Evolutionary conservation across 2,329 filamentous ascomycete species (phyloP).

Genomic region (Phoma sp.): DNA sequence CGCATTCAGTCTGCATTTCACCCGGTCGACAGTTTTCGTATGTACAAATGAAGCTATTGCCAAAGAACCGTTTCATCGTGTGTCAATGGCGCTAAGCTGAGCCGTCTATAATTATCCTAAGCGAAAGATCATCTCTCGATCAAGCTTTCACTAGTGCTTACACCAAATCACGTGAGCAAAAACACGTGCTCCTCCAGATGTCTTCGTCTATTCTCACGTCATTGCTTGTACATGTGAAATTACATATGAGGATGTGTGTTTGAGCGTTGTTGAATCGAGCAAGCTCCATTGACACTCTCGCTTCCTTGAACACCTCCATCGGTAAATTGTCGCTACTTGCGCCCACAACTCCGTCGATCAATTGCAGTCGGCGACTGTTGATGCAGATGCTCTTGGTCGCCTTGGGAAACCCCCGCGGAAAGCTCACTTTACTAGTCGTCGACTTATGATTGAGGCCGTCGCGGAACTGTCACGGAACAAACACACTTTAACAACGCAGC

Average conservation of each 20-base stretch:
- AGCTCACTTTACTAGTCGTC: too few species aligned
- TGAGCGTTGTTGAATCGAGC: not conserved
- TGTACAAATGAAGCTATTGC: not conserved
- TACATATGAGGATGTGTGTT: not conserved
- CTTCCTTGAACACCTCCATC: not conserved
- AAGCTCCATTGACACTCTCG: not conserved
- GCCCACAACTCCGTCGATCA: not conserved
- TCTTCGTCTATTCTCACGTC: conserved; percentile 16
- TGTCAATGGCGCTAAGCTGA: conserved; percentile 22
- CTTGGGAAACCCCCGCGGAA: too few species aligned
- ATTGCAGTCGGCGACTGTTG: not conserved
- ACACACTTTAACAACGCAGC: not conserved
- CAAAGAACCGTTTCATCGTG: conserved; percentile 13
- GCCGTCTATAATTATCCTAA: conserved; percentile 29
- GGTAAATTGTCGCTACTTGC: not conserved
- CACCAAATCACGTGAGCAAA: conserved; percentile 3
- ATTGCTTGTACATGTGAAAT: conserved; percentile 7
- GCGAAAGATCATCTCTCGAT: conserved; percentile 9
- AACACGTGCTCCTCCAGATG: not conserved
- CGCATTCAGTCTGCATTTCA: not conserved
- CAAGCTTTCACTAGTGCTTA: conserved; percentile 13
- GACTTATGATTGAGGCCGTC: not conserved
- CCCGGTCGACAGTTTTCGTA: not conserved
- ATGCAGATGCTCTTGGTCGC: too few species aligned
- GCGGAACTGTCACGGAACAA: conserved; percentile 1